Evolutionary conservation across 768 basidiomycete species (phyloP), one percentile per base, ranked within the genome.

Genomic region (Lactarius quietus): DNA sequence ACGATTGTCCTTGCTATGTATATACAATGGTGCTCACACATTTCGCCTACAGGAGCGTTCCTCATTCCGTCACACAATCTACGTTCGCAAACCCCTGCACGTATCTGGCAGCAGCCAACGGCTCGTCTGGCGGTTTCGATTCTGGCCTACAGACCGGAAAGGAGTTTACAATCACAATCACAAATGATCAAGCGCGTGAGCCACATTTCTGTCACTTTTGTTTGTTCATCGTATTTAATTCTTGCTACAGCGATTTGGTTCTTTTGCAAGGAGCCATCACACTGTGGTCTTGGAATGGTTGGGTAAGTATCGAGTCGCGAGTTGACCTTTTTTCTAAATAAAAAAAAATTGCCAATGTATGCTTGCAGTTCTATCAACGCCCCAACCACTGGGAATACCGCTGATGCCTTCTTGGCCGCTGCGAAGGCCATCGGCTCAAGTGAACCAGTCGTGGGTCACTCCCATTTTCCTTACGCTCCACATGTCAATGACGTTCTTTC

Each of bases 261-360:
- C 81, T 80, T 81, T 71, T 84, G 84, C 77, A 83, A 84, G 72
- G 73, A 76, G 62, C 58, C 70, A 12, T 45, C 38, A 3, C 83
- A 85, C 70, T 85, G 84, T 68, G 81, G 80, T 23, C 59, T 76
- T 65, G 84, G 84, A 28, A 81, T 83, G 81, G 81, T 83, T 33
- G 81, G 79, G 65, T 77, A 73, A 69, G 73, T 38, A 15, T 38
- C 38, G 5, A 38, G 14, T 38, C 38, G 38, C 14, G 2, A 38
- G 12, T 60, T 20, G 4, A 35, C 2, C 4, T 18, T 26, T 35
- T 17, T 28, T 4, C 6, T 51, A 7, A 17, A 14, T n/a, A 36
- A 36, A 20, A 3, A 33, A 4, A 3, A 38, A 1, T 1, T 48
- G 39, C 43, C 2, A 43, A 58, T 23, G 8, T 15, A 10, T 56